Percentiles rank a stretch among this genome's conserved stretches.
Evolutionary conservation across 2,329 filamentous ascomycete genomes (phyloP).

Genomic region (Phyllosticta citrichinensis): DNA sequence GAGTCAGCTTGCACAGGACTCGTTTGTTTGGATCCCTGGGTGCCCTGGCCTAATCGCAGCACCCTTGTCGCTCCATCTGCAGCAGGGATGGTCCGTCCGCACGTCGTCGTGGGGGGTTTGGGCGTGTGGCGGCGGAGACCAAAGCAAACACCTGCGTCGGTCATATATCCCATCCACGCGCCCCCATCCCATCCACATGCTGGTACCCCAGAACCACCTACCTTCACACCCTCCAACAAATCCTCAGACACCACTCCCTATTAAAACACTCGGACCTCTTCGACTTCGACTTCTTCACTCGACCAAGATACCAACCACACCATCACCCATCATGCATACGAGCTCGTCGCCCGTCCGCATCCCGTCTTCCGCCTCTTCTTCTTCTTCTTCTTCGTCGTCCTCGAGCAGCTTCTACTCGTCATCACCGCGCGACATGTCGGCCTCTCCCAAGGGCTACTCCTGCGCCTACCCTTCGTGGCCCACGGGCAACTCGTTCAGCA

Average conservation of each 20-base stretch:
- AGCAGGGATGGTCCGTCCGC: not conserved
- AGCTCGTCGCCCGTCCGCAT: not conserved
- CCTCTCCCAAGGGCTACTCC: constrained; percentile 20
- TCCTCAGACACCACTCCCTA: not conserved
- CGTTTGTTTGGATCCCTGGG: not conserved
- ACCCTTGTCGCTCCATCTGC: not conserved
- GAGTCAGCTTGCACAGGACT: not conserved
- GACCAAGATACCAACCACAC: not conserved
- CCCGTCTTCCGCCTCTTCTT: constrained; percentile 20
- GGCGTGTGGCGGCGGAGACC: not conserved
- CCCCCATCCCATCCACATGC: constrained; percentile 2
- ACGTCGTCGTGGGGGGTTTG: not conserved
- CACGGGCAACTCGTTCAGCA: constrained; percentile 24
- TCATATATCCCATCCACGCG: constrained; percentile 3
- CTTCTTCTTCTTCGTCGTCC: constrained; percentile 26
- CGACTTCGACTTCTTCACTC: not conserved
- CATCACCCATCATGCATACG: not conserved
- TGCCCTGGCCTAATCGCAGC: not conserved
- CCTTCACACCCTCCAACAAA: not conserved
- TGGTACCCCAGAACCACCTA: not conserved
- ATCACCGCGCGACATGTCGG: constrained; percentile 13
- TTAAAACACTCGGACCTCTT: not conserved
- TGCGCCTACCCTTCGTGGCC: constrained; percentile 34
- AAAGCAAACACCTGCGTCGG: constrained; percentile 3
- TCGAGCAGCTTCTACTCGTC: constrained; percentile 18